Evolutionary conservation across 768 basidiomycete genomes (phyloP), one percentile per base, ranked within the genome.

Genomic region (Tricholoma sp.): DNA sequence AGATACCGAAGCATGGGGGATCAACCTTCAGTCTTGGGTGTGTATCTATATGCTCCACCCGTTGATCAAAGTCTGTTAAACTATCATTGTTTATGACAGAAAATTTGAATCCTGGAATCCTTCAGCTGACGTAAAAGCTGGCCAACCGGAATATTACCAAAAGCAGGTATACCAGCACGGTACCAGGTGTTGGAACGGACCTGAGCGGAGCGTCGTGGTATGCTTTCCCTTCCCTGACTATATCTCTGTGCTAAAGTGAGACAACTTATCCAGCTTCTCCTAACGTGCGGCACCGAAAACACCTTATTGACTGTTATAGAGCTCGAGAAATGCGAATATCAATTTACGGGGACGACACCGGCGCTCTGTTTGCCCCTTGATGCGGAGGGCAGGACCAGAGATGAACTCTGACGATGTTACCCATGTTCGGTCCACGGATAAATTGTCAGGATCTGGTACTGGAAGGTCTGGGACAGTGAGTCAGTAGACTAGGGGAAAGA

Each of bases 261-360:
- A 18, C 29, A 50, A 31, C 7, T n/a, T 43, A 29, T n/a, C 29
- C 59, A 95, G 91, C 81, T 99, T 27, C 74, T 91, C 49, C 72
- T 97, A 54, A 76, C 83, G 2, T 99, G 97, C 63, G 97, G 94
- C 4, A 85, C 80, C 1, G 88, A 94, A 65, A 98, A 98, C 65
- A 80, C 79, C 3, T 71, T 99, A 32, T 71, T 87, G 12, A 81
- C 84, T 1, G 84, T 98, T 4, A 79, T 81, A 46, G 97, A 99
- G 73, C 80, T 95, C 18, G 94, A 98, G 72, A 98, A 98, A 75
- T 98, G 96, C 74, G 93, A 95, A 71, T 98, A 98, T 65, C 84
- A 87, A 66, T 82, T 94, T 65, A 91, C 84, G 9, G 94, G 81
- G 21, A 94, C 91, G 34, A 83, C 84, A 0, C 94, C 94, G 10